Base-by-base conservation (phyloP, 2,329 filamentous ascomycete genomes). In the Grosmannia clavigera region DNA sequence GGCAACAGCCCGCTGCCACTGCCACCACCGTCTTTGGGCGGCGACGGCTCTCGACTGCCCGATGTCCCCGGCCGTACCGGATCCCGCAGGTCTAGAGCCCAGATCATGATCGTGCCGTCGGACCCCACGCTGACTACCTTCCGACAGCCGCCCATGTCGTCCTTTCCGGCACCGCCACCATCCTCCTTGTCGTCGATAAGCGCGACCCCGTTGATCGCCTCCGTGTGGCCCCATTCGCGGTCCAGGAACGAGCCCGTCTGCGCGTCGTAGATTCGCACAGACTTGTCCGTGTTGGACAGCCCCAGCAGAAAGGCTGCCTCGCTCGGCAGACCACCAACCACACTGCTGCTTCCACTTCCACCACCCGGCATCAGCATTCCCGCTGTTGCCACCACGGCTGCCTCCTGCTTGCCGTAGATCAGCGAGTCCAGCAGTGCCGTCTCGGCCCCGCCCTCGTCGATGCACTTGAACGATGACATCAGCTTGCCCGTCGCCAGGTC, bases 251-350 rank as follows among this genome's bases (percentile, higher is more conserved):
- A 75, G 10, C 92, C 92, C 51, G 83, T 85, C 63, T 87, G 85
- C 35, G 83, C 78, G 65, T 96, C 89, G 67, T 99, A 99, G 19
- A 99, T 76, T 43, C 94, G 81, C 60, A 99, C 86, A 0, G 94
- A 97, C 70, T 97, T 99, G 72, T 99, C 94, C 0, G 90, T 96
- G 66, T 92, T 92, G 10, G 92, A 96, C 12, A 94, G 81, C n/a
- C 90, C 92, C 22, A 94, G 80, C 58, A 99, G 79, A 57, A 95
- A 81, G 33, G 85, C 81, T 3, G 80, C 72, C 50, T 76, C 83
- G 70, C 71, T 53, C 72, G 80, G 33, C n/a, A 31, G 33, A 4
- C 38, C 14, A 9, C 38, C 35, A 11, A 22, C 22, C 22, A 22
- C 12, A 10, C 35, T 38, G 35, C 35, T 38, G 35, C 35, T 38